Conservation (phyloP, 2,329 filamentous ascomycete genomes). For the Penicillium sp. region DNA sequence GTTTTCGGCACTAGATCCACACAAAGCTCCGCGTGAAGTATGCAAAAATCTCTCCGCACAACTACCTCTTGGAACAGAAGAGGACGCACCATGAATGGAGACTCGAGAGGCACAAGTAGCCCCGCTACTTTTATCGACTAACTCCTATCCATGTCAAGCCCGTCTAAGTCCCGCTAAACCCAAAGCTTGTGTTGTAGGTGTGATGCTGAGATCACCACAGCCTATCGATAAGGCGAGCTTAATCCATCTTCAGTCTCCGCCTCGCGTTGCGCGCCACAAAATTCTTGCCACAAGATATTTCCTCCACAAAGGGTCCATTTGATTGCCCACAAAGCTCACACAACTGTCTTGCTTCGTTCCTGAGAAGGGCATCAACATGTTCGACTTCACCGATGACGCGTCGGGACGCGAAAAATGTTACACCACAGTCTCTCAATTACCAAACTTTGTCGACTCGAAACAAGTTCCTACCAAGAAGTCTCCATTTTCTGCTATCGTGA, state of each 20-base stretch:
- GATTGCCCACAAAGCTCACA: background rate
- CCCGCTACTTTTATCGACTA: too few species aligned
- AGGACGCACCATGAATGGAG: too few species aligned
- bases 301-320: background rate
- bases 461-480: constrained; percentile 72
- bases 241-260: constrained; percentile 18
- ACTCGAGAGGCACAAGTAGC: too few species aligned
- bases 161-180: background rate
- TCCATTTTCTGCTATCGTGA: constrained; percentile 71
- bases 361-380: constrained; percentile 35
- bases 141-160: too few species aligned
- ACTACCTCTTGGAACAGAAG: too few species aligned
- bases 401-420: constrained; percentile 64
- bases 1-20: too few species aligned
- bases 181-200: constrained; percentile 1
- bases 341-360: too few species aligned
- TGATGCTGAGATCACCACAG: constrained; percentile 15
- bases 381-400: constrained; percentile 45
- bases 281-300: background rate
- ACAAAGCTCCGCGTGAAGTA: too few species aligned
- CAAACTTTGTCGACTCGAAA: constrained; percentile 67
- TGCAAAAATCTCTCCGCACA: too few species aligned
- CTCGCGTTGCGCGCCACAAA: constrained; percentile 6
- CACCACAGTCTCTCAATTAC: constrained; percentile 69
- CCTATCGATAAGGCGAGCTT: constrained; percentile 25